Percentiles rank a stretch among this genome's conserved stretches.
Conservation (phyloP, 148 eudicot species). For the Chenopodium berlandieri region DNA sequence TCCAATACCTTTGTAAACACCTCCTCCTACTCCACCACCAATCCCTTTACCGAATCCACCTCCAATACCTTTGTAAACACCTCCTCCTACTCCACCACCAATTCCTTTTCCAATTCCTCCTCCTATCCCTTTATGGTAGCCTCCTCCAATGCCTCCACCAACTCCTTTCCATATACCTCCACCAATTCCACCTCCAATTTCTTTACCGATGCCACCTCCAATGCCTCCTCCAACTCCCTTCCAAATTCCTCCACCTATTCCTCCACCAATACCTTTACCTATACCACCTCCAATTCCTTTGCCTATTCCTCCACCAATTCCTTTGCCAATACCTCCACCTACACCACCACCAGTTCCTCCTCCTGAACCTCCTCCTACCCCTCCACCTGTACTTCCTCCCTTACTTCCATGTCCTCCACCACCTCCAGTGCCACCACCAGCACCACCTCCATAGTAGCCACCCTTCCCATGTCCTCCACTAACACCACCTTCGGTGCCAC, state of each 20-base stretch:
- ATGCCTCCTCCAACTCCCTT: neutral
- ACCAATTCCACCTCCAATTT: slow-evolving; percentile 13
- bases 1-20: slow-evolving; percentile 2
- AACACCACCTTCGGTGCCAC: neutral
- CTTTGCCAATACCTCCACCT: slow-evolving; percentile 1
- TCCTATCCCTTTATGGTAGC: slow-evolving; percentile 1
- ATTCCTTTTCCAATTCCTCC: slow-evolving; percentile 25
- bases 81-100: slow-evolving; percentile 6
- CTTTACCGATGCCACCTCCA: slow-evolving; percentile 18
- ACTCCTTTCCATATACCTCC: slow-evolving; percentile 9
- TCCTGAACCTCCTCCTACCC: neutral
- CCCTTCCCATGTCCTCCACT: slow-evolving; percentile 12
- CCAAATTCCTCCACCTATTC: slow-evolving; percentile 10
- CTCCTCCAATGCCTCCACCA: slow-evolving; percentile 14
- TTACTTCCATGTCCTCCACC: slow-evolving; percentile 21
- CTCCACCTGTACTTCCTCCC: slow-evolving; percentile 11
- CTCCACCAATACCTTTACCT: slow-evolving; percentile 13
- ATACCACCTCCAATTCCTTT: neutral
- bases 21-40: slow-evolving; percentile 10
- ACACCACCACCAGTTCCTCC: slow-evolving; percentile 6
- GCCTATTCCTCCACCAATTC: slow-evolving; percentile 12
- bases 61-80: neutral
- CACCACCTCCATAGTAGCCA: slow-evolving; percentile 21
- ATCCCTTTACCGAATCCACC: slow-evolving; percentile 21
- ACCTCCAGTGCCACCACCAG: no score